Evolutionary conservation across 2,329 filamentous ascomycete species (phyloP), one percentile per base, ranked within the genome.

Genomic region (Lojkania enalia): DNA sequence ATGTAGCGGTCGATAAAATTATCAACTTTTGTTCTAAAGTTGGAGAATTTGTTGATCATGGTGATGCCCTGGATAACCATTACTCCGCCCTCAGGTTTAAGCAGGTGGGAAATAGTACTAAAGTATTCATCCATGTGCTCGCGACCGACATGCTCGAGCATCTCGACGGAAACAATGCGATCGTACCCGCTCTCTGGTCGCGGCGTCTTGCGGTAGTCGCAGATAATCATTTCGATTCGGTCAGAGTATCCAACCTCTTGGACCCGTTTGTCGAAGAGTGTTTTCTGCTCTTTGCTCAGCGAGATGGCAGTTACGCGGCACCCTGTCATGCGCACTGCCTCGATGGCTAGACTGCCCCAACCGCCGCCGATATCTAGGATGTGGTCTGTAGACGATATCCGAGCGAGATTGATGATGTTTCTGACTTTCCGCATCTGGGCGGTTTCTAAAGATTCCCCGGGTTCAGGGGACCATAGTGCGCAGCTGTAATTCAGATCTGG

Each of bases 91-190:
- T 27, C 23, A 7, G 7, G 7, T n/a, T 27, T 27, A 7, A 27
- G 23, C 7, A 27, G 23, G 7, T 27, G 7, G 7, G 23, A 27
- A n/a, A 27, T 27, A n/a, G 23, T 7, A 13, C 12, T 19, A 15
- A 37, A 37, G 19, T 37, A 37, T 19, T 37, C 35, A 15, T 37
- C 12, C 35, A 37, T 37, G 15, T 37, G 19, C 19, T 37, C 20
- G 11, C 18, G 18, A 7, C 35, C 35, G 20, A 37, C 35, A 18
- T 37, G 35, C 15, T 37, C 35, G 12, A 37, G 35, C 35, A 37
- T 37, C 20, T 37, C 35, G 12, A 37, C 19, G 6, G 35, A 37
- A 9, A 37, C 19, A 12, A 37, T 18, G 9, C 35, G 9, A 20
- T 37, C 35, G 20, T 37, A 37, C 5, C 35, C 35, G 9, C 20